These are phyloP conservation scores for Carex myosuroides DNA, from an alignment of 176 grass and related monocot genomes.

Conservation along the genomic window DNA sequence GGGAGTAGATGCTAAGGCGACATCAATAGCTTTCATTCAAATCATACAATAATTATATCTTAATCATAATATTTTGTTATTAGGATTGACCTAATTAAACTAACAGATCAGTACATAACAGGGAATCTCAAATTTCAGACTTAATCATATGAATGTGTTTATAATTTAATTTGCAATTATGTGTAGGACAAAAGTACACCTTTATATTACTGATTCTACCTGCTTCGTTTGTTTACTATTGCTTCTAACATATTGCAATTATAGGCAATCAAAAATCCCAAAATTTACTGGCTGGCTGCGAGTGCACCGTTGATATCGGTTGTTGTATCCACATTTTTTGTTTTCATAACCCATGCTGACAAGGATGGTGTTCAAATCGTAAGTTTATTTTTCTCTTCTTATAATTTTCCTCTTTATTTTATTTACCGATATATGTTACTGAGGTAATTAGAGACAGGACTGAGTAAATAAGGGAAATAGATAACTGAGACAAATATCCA, in stretches of 20 bases:
- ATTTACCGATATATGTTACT: not conserved
- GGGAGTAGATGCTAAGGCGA: not conserved
- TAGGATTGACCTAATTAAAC: not conserved
- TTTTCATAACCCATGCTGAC: conserved; percentile 72
- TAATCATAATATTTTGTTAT: not conserved
- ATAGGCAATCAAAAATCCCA: conserved; percentile 60
- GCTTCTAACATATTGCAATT: not conserved
- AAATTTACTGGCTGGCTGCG: conserved; percentile 66
- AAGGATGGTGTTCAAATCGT: conserved; percentile 64
- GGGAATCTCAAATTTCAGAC: not conserved
- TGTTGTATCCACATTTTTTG: conserved; percentile 56
- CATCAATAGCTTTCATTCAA: not conserved
- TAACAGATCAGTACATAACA: not conserved
- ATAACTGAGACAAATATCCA: too few relatives aligned
- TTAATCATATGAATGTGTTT: not conserved
- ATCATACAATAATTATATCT: not conserved
- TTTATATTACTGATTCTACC: not conserved
- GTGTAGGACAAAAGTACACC: not conserved
- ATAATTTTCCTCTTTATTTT: not conserved
- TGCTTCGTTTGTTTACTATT: not conserved
- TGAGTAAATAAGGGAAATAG: too few relatives aligned
- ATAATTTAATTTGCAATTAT: not conserved
- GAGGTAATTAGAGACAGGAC: not conserved
- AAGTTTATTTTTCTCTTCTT: conserved; percentile 23
- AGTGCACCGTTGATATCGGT: conserved; percentile 68